Percentiles rank a stretch among this genome's conserved stretches.
These are phyloP conservation scores for Xylariales sp. DNA, from an alignment of 2,329 filamentous ascomycete genomes.

Conservation along the genomic window DNA sequence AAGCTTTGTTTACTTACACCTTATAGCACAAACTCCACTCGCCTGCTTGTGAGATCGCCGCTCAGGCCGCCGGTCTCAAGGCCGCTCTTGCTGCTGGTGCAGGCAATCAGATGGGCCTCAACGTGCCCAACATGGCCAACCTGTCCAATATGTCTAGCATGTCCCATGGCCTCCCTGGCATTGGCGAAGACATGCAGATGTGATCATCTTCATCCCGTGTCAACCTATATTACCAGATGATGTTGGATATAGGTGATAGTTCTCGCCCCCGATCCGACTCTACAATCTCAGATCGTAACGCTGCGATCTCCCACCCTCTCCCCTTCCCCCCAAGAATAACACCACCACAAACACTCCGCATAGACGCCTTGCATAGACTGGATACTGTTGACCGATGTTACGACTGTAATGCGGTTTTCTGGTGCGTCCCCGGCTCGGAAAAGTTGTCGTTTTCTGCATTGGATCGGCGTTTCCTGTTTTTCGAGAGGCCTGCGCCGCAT, in stretches of 20 bases:
- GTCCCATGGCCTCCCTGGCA: constrained; percentile 45
- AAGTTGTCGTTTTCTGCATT: constrained; percentile 11
- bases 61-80: constrained; percentile 43
- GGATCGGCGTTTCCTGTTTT: constrained; percentile 10
- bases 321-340: neutral
- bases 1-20: neutral
- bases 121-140: constrained; percentile 18
- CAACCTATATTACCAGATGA: neutral
- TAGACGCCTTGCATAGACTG: constrained; percentile 17
- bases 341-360: neutral
- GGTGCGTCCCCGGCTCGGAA: constrained; percentile 9
- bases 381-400: constrained; percentile 8
- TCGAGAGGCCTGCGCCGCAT: constrained; percentile 5
- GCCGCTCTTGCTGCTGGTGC: constrained; percentile 18
- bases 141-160: constrained; percentile 10
- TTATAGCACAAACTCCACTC: constrained; percentile 72
- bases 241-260: neutral
- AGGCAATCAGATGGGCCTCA: constrained; percentile 23
- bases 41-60: constrained; percentile 83
- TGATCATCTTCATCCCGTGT: constrained; percentile 11
- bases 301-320: neutral
- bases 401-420: neutral
- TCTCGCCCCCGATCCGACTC: neutral
- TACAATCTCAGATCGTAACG: neutral
- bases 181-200: constrained; percentile 47